phyloP scores from a whole-genome alignment of 164 flowering plant genomes.

The Litsea cubeba region DNA sequence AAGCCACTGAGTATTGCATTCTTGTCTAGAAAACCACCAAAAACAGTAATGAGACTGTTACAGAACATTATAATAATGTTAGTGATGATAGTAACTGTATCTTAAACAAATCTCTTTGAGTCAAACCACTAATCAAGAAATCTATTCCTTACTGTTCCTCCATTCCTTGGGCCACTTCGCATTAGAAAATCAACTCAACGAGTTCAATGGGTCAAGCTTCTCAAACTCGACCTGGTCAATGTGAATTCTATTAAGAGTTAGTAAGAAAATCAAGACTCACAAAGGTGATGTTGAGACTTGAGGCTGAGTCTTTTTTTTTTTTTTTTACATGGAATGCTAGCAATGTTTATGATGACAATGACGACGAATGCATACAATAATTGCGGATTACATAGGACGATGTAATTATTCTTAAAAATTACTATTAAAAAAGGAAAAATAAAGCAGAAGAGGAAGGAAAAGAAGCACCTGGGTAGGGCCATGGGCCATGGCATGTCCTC shows the following conservation, averaged over 20 bases:
- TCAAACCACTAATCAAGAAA: conserved; percentile 5
- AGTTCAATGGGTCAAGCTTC: neutral
- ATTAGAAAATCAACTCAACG: neutral
- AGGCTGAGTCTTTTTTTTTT: neutral
- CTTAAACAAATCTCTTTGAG: neutral
- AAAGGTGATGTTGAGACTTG: neutral
- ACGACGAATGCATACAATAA: conserved; percentile 9
- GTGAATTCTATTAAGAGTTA: too few relatives aligned
- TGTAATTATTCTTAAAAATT: conserved; percentile 11
- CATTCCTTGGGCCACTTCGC: neutral
- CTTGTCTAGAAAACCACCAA: neutral
- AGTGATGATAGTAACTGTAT: conserved; percentile 3
- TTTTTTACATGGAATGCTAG: neutral
- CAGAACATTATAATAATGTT: neutral
- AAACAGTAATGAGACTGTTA: neutral
- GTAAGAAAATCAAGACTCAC: neutral
- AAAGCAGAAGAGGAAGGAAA: conserved; percentile 24
- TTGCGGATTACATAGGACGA: conserved; percentile 9
- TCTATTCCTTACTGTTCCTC: neutral
- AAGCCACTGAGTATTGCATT: neutral
- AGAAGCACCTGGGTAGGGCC: conserved; percentile 48
- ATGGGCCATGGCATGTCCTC: conserved; percentile 56
- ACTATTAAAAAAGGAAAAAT: conserved; percentile 18
- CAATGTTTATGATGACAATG: conserved; percentile 8
- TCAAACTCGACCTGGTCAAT: neutral